Evolutionary conservation across 257 asterid genomes (phyloP).

Genomic region (Ilex asprella): DNA sequence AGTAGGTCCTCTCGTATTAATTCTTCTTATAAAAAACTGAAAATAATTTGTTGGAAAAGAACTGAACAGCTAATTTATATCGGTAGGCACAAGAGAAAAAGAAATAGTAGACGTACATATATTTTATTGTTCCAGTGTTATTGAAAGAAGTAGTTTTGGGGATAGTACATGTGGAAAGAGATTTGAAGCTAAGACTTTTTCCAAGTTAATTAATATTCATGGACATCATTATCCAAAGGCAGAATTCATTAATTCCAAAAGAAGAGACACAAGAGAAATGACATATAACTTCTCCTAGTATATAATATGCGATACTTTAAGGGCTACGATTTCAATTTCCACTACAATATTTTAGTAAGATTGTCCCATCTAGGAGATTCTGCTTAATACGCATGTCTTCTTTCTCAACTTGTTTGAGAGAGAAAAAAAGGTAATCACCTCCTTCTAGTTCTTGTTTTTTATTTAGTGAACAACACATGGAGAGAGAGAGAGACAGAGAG

Average conservation of each 20-base stretch:
- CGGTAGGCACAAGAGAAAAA: too few relatives aligned
- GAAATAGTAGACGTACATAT: too few relatives aligned
- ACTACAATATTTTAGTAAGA: slow-evolving; percentile 4
- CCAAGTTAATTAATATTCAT: too few relatives aligned
- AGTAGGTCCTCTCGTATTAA: too few relatives aligned
- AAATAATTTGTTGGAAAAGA: too few relatives aligned
- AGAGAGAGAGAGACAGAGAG: slow-evolving; percentile 6
- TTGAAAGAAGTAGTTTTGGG: too few relatives aligned
- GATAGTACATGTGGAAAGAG: too few relatives aligned
- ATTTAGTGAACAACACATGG: not conserved
- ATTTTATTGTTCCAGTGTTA: too few relatives aligned
- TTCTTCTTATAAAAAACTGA: too few relatives aligned
- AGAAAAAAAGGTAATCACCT: slow-evolving; percentile 19
- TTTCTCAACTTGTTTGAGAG: slow-evolving; percentile 39
- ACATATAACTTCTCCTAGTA: slow-evolving; percentile 18
- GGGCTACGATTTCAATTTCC: slow-evolving; percentile 12
- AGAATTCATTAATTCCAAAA: slow-evolving; percentile 20
- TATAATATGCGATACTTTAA: not conserved
- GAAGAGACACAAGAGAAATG: slow-evolving; percentile 41
- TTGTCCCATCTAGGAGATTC: slow-evolving; percentile 41
- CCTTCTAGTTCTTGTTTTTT: slow-evolving; percentile 17
- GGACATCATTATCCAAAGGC: slow-evolving; percentile 6
- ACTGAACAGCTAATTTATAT: too few relatives aligned
- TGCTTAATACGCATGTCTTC: slow-evolving; percentile 59
- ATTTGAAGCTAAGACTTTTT: too few relatives aligned